phyloP scores from a whole-genome alignment of 2,329 filamentous ascomycete genomes.

The Pseudocercospora vitis region DNA sequence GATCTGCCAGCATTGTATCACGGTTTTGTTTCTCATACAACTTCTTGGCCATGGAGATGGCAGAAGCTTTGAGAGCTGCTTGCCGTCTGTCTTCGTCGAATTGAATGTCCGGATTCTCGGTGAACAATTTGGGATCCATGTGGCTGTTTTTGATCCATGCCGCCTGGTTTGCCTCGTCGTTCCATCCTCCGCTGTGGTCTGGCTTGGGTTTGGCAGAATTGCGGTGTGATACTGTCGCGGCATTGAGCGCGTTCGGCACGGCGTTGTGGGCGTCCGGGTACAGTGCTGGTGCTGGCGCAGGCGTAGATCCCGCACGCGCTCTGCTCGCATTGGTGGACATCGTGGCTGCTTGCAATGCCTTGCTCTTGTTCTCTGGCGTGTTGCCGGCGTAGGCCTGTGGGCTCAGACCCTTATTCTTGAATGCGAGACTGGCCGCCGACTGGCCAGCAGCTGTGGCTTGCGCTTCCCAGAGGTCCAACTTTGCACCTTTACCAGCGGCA shows the following conservation, averaged over 20 bases:
- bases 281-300: conserved; percentile 43
- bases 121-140: conserved; percentile 75
- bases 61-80: conserved; percentile 75
- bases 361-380: conserved; percentile 56
- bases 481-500: conserved; percentile 57
- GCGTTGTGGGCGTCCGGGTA: conserved; percentile 62
- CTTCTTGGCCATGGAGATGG: conserved; percentile 82
- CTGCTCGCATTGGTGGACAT: conserved; percentile 68
- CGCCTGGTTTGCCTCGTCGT: conserved; percentile 56
- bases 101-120: conserved; percentile 68
- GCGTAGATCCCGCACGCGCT: conserved; percentile 64
- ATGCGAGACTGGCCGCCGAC: conserved; percentile 69
- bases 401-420: conserved; percentile 53
- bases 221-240: conserved; percentile 67
- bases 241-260: conserved; percentile 68
- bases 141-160: conserved; percentile 65
- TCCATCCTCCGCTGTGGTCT: conserved; percentile 39
- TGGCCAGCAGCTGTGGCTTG: conserved; percentile 56
- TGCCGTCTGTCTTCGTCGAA: conserved; percentile 70
- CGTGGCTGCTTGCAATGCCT: conserved; percentile 72
- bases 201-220: conserved; percentile 38
- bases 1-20: conserved; percentile 23
- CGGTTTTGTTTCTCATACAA: conserved; percentile 70
- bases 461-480: conserved; percentile 54
- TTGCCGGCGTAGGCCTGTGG: conserved; percentile 50